These are phyloP conservation scores for Colletotrichum sp. DNA, from an alignment of 2,329 filamentous ascomycete species.

Conservation along the genomic window DNA sequence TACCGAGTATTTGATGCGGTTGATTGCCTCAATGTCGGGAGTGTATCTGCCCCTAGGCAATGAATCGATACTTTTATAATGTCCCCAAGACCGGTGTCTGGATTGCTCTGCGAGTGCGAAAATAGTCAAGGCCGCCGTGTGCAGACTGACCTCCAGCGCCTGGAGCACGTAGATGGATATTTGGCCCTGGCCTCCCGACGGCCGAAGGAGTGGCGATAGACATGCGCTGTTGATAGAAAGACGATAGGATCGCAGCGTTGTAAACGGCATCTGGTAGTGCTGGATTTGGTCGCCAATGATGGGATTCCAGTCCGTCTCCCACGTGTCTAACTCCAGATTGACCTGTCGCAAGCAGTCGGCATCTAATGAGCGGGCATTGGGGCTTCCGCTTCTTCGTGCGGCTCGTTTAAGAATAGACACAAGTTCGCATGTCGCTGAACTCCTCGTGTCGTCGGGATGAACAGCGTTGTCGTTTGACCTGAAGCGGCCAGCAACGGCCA, in stretches of 20 bases:
- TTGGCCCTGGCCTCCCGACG: not conserved
- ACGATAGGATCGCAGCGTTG: not conserved
- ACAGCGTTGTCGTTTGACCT: not conserved
- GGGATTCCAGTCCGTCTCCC: not conserved
- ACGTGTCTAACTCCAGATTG: not conserved
- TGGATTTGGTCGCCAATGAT: not conserved
- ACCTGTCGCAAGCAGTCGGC: not conserved
- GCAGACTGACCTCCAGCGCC: not conserved
- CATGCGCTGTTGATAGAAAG: not conserved
- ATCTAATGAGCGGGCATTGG: not conserved
- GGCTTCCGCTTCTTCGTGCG: not conserved
- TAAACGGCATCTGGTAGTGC: not conserved
- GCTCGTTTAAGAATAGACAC: not conserved
- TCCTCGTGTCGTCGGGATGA: not conserved
- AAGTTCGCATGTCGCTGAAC: not conserved
- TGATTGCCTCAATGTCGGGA: not conserved
- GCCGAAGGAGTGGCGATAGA: not conserved
- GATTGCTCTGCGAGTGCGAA: not conserved
- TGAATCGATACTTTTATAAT: not conserved
- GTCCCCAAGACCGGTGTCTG: not conserved
- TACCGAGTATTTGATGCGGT: not conserved
- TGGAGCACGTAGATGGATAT: not conserved
- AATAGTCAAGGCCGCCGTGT: not conserved
- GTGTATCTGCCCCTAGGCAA: not conserved
- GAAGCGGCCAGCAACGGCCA: not conserved